Base-by-base conservation (phyloP, 148 eudicot genomes). In the Camellia lanceoleosa region DNA sequence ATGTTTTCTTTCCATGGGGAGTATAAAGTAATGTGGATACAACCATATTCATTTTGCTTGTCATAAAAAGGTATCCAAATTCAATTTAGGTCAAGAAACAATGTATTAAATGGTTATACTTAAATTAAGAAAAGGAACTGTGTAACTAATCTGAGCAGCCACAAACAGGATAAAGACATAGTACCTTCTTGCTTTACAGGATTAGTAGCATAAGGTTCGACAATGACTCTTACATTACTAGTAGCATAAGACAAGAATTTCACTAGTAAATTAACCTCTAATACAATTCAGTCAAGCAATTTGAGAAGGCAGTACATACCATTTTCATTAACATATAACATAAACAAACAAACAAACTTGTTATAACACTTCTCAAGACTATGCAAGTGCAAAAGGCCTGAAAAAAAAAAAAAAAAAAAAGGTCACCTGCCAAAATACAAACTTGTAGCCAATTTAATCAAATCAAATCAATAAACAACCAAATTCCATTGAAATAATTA, bases 251-350 rank as follows among this genome's bases (percentile, higher is more conserved):
- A 70, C 55, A 46, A n/a, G 4, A 20, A 63, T 5, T 63, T 19
- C 10, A 19, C 10, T 2, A 16, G 14, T 4, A 41, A 74, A 74
- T 16, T 74, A 41, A 10, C 58, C 77, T 3, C 54, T 74, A 13
- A 9, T 62, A 46, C 54, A 49, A 10, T 55, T 8, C 38, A 77
- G 18, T 42, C 51, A 15, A 59, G 52, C 68, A 4, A 61, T 43
- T 46, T 64, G 61, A 47, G 51, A 62, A 49, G 8, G 43, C 18
- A 51, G 47, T n/a, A 61, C 2, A 64, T 64, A 15, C 9, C 62
- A 30, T 43, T 78, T 68, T 52, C n/a, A 49, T 13, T 76, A 76
- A 46, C 59, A 41, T 15, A 47, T 76, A 63, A 20, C 70, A 76
- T 1, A 65, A 62, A 76, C 46, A 63, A 63, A 47, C 59, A 38